Conservation (phyloP, 371 early-diverging fungal genomes). For the Dichotomocladium elegans region DNA sequence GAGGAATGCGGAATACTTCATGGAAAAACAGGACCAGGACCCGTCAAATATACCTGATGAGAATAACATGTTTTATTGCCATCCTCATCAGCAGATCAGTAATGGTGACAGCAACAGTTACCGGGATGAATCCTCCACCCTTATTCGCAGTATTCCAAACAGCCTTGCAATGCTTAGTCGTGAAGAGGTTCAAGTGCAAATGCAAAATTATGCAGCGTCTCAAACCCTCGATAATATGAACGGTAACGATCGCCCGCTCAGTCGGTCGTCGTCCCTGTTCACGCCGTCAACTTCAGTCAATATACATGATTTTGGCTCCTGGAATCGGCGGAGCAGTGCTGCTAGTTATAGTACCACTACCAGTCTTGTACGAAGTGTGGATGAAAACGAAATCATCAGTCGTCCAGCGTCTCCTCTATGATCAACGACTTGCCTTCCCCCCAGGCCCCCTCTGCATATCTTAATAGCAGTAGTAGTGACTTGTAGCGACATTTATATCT, state of each 20-base stretch:
- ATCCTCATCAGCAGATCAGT: background rate
- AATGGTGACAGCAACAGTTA: background rate
- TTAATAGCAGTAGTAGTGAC: too few relatives aligned
- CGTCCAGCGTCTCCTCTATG: slow-evolving; percentile 5
- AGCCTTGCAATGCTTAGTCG: slow-evolving; percentile 19
- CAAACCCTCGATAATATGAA: background rate
- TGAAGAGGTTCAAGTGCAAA: slow-evolving; percentile 2
- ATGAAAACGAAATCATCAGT: background rate
- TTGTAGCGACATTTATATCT: too few relatives aligned
- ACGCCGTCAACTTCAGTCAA: background rate
- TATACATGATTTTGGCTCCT: slow-evolving; percentile 7
- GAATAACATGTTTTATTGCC: background rate
- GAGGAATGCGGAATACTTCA: background rate
- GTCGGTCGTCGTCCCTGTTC: background rate
- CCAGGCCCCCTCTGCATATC: too few relatives aligned
- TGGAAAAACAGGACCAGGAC: too few relatives aligned
- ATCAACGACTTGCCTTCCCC: too few relatives aligned
- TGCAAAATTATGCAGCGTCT: background rate
- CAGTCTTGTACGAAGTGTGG: slow-evolving; percentile 12
- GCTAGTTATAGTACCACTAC: background rate
- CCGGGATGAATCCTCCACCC: too few relatives aligned
- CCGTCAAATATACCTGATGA: background rate
- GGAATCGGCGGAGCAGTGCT: background rate
- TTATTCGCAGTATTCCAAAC: slow-evolving; percentile 37
- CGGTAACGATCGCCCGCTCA: too few relatives aligned